Evolutionary conservation across 768 basidiomycete species (phyloP), one percentile per base, ranked within the genome.

Genomic region (Suillus brevipes): DNA sequence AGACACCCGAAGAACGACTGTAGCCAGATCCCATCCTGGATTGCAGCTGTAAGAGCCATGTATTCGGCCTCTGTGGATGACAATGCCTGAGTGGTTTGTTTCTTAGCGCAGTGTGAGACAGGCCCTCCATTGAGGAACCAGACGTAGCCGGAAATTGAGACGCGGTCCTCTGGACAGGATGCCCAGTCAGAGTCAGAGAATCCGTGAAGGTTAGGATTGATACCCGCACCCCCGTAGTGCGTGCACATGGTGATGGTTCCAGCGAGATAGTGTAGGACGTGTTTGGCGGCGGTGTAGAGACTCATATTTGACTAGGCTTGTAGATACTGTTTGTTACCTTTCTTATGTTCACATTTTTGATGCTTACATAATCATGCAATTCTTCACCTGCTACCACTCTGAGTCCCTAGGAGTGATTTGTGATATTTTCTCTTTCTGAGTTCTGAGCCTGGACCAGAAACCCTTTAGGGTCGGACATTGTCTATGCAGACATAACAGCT

Each of bases 191-290:
- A 45, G 3, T 45, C 43, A 1, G 4, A 9, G 4, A 45, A 45
- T 4, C 20, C 20, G 10, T 45, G 43, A 0, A 43, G 4, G 9
- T 1, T 4, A 4, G 43, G 43, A 4, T 45, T 45, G 9, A n/a
- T 10, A 0, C 43, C 20, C 0, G 43, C 20, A 1, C 20, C 43
- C 6, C 43, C 43, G 4, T 45, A 45, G 9, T 45, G 43, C 4
- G 20, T 45, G 0, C 8, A 0, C 0, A 2, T 10, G 4, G 1
- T 20, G 0, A 45, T 9, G 18, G 43, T 45, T 0, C 20, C 43
- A 0, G 43, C 7, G 9, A 45, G 43, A 4, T 45, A 45, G 9
- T 20, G 3, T 0, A 45, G 20, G 2, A 45, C 20, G 4, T 45
- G 43, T 10, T 45, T 45, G 0, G 43, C 43, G 1, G 43, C 43